Evolutionary conservation across 2,329 filamentous ascomycete species (phyloP), one percentile per base, ranked within the genome.

Genomic region (Aspergillus fumigatus): DNA sequence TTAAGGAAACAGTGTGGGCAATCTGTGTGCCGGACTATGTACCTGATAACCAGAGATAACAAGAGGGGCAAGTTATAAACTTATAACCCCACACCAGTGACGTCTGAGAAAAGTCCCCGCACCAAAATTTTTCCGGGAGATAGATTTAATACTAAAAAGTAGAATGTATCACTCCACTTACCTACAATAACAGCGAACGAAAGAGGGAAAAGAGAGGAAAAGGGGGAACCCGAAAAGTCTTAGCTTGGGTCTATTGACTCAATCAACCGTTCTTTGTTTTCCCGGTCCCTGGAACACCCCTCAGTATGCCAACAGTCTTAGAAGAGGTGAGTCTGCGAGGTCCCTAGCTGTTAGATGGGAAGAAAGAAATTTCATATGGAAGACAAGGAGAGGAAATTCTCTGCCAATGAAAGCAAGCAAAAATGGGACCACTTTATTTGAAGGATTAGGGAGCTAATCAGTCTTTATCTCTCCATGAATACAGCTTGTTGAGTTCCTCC

Each of bases 401-500:
- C 2, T 38, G 7, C 5, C 14, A 17, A 6, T 14, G 32, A 38
- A 38, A 38, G 14, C 32, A 38, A 38, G 32, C 6, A 5, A 7
- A 38, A 21, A 10, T 11, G 40, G 40, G 40, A 43, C 7, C 8
- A 17, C 23, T 23, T 21, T 25, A 6, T 17, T 14, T 11, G 23
- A 47, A 23, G 43, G 23, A 23, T 23, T 6, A 47, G 21, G 23
- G 26, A 47, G 43, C 43, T 47, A 23, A 47, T 25, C 21, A 23
- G 47, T 32, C 23, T 19, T 27, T 21, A 51, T 51, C 10, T 41
- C 25, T 26, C n/a, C 29, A 51, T 40, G 17, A 10, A 49, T 51
- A 48, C 52, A 65, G 65, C 59, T 65, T 21, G 91, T 97, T 59
- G 91, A 92, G 72, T 97, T 97, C 76, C 89, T 97, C 58, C 88